Percentiles rank a stretch among this genome's conserved stretches.
These are phyloP conservation scores for Epithemia pelagica DNA, from an alignment of 108 stramenopile genomes.

Conservation along the genomic window DNA sequence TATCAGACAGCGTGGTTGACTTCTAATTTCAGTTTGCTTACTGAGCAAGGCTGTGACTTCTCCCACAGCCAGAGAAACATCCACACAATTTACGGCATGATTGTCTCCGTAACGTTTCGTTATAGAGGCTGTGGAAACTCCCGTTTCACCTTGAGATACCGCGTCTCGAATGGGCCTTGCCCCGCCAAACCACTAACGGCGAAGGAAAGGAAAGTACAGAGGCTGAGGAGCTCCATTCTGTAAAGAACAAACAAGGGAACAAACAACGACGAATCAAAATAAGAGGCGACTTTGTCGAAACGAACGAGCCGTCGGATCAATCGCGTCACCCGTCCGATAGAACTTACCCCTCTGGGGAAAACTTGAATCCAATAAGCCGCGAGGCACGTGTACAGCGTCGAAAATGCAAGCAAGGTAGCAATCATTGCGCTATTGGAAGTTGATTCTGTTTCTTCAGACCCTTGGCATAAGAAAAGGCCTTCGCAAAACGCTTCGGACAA, in stretches of 20 bases:
- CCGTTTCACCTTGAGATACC: neutral
- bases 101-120: conserved; percentile 24
- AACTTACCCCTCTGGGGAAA: conserved; percentile 22
- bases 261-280: neutral
- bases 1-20: no score
- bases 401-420: conserved; percentile 26
- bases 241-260: no score
- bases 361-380: conserved; percentile 40
- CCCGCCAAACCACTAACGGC: conserved; percentile 29
- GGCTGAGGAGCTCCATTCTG: conserved; percentile 36
- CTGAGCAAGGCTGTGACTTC: conserved; percentile 50
- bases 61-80: conserved; percentile 29
- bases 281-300: no score
- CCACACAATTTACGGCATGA: conserved; percentile 42
- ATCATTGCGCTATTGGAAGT: conserved; percentile 33
- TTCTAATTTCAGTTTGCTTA: conserved; percentile 19
- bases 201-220: conserved; percentile 35
- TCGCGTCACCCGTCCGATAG: no score
- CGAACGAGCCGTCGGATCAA: no score
- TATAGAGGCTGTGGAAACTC: neutral
- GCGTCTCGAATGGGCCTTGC: neutral
- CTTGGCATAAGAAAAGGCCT: conserved; percentile 5
- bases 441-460: conserved; percentile 17
- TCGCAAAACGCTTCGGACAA: conserved; percentile 17
- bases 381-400: conserved; percentile 33